These are phyloP conservation scores for Centrapalus pauciflorus DNA, from an alignment of 129 eudicot genomes.

Conservation along the genomic window DNA sequence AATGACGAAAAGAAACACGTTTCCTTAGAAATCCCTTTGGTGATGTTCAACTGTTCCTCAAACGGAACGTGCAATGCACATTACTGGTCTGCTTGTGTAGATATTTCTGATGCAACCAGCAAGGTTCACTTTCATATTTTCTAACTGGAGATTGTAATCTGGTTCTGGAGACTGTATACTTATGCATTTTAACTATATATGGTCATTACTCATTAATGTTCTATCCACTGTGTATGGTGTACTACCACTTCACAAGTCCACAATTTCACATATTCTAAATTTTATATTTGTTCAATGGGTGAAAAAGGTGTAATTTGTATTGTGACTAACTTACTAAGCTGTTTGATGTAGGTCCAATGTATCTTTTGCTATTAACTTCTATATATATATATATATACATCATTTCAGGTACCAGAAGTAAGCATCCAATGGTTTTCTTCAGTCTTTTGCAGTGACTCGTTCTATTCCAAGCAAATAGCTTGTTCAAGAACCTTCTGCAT, in stretches of 20 bases:
- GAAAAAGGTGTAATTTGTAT: not conserved
- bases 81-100: too few relatives aligned
- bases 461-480: constrained; percentile 70
- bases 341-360: not conserved
- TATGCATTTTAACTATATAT: too few relatives aligned
- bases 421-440: constrained; percentile 81
- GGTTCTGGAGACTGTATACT: not conserved
- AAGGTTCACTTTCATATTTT: too few relatives aligned
- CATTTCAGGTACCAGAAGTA: constrained; percentile 60
- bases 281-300: not conserved
- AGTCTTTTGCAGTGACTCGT: constrained; percentile 27
- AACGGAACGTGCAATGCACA: too few relatives aligned
- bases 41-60: too few relatives aligned
- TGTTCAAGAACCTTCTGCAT: constrained; percentile 89
- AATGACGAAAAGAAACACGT: too few relatives aligned
- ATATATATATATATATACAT: not conserved
- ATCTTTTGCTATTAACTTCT: constrained; percentile 3
- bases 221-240: not conserved
- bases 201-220: too few relatives aligned
- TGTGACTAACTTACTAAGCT: not conserved
- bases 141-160: too few relatives aligned
- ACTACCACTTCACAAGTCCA: not conserved
- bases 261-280: not conserved
- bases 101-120: too few relatives aligned
- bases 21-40: too few relatives aligned